Evolutionary conservation across 768 basidiomycete species (phyloP).

Genomic region (Collybiopsis confluens): DNA sequence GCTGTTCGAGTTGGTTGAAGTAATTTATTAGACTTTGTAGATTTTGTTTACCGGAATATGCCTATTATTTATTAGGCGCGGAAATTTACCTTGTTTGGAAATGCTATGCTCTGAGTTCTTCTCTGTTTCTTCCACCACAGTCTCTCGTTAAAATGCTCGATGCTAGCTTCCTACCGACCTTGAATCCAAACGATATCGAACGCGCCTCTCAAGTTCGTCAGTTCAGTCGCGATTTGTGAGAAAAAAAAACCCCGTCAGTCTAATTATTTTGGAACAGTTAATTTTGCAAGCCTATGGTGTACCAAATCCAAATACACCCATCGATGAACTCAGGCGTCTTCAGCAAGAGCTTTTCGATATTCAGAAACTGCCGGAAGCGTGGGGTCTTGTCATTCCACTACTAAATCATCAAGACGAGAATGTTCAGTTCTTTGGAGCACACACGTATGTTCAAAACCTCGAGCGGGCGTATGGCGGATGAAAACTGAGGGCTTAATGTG

Average conservation of each 20-base stretch:
- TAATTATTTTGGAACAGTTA: slow-evolving; percentile 37
- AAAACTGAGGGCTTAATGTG: not conserved
- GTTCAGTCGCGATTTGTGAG: slow-evolving; percentile 10
- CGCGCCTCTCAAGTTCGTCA: slow-evolving; percentile 56
- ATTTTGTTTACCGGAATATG: slow-evolving; percentile 20
- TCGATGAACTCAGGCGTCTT: slow-evolving; percentile 56
- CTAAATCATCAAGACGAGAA: slow-evolving; percentile 69
- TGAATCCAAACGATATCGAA: slow-evolving; percentile 49
- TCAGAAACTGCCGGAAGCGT: slow-evolving; percentile 73
- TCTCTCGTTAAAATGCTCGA: slow-evolving; percentile 23
- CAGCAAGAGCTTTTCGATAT: slow-evolving; percentile 75
- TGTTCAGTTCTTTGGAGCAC: slow-evolving; percentile 93
- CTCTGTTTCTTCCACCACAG: slow-evolving; percentile 1
- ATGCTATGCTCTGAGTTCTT: too few relatives aligned
- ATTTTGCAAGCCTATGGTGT: slow-evolving; percentile 68
- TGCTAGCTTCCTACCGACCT: slow-evolving; percentile 44
- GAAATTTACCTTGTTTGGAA: slow-evolving; percentile 16
- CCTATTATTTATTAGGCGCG: slow-evolving; percentile 16
- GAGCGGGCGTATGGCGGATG: not conserved
- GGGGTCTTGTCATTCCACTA: slow-evolving; percentile 80
- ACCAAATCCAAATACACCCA: slow-evolving; percentile 37
- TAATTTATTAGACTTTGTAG: too few relatives aligned
- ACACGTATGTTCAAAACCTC: slow-evolving; percentile 43
- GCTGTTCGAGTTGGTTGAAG: not conserved
- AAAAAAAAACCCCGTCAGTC: slow-evolving; percentile 11